Evolutionary conservation across 1,284 basidiomycete genomes (phyloP).

Genomic region (Thecaphora thlaspeos): DNA sequence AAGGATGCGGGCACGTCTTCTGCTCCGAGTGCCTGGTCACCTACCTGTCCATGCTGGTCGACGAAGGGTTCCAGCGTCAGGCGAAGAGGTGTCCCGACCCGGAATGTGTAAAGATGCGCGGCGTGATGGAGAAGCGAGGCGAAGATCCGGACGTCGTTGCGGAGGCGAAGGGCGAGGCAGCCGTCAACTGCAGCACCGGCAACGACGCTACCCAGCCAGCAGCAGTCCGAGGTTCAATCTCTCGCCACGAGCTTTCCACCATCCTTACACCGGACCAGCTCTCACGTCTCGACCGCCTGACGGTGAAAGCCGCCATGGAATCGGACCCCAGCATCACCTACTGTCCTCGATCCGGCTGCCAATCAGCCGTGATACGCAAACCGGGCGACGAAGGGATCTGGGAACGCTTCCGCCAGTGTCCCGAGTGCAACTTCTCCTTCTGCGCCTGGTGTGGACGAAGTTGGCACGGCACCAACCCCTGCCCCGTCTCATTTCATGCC

Average conservation of each 20-base stretch:
- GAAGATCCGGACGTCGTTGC: conserved; percentile 2
- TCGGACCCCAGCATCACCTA: conserved; percentile 35
- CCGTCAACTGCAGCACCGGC: too few species aligned
- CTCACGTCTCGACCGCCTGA: conserved; percentile 17
- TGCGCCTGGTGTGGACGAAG: conserved; percentile 37
- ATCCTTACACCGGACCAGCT: conserved; percentile 17
- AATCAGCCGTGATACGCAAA: conserved; percentile 22
- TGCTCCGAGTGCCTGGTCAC: conserved; percentile 31
- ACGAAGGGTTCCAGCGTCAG: conserved; percentile 32
- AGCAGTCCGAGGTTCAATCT: conserved; percentile 8
- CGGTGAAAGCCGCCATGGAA: conserved; percentile 28
- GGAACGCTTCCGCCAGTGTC: conserved; percentile 37
- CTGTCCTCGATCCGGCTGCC: conserved; percentile 31
- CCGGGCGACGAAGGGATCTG: conserved; percentile 32
- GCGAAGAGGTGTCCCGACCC: conserved; percentile 35
- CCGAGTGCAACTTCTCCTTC: conserved; percentile 29
- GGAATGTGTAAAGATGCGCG: conserved; percentile 29
- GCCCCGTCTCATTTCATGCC: conserved; percentile 22
- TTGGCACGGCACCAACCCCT: conserved; percentile 30
- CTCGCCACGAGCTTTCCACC: conserved; percentile 12
- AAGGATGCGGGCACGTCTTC: conserved; percentile 34
- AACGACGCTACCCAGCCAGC: neutral
- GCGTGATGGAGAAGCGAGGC: conserved; percentile 24
- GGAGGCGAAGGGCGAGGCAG: neutral
- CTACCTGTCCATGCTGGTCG: conserved; percentile 30